Conservation (phyloP, 768 basidiomycete species). For the Sutorius australiensis region DNA sequence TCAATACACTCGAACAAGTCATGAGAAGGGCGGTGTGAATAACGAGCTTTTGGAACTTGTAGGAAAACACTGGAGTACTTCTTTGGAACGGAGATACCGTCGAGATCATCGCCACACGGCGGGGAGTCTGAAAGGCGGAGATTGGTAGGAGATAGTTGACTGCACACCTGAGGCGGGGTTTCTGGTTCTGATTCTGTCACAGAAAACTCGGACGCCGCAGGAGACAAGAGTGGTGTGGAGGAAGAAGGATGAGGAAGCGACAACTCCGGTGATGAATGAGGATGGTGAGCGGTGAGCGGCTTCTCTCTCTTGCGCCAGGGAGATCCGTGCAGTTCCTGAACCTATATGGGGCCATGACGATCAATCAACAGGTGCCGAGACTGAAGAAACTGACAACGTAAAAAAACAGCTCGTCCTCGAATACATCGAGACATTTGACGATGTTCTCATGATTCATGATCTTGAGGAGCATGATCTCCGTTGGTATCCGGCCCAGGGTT, state of each 20-base stretch:
- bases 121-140: slow-evolving; percentile 15
- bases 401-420: slow-evolving; percentile 79
- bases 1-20: slow-evolving; percentile 97
- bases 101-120: slow-evolving; percentile 7
- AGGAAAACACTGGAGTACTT: slow-evolving; percentile 8
- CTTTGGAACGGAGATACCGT: slow-evolving; percentile 6
- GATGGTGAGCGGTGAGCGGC: slow-evolving; percentile 24
- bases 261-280: slow-evolving; percentile 24
- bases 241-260: slow-evolving; percentile 27
- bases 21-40: slow-evolving; percentile 73
- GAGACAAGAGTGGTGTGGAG: slow-evolving; percentile 53
- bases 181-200: slow-evolving; percentile 40
- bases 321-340: slow-evolving; percentile 89
- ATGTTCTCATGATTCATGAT: slow-evolving; percentile 76
- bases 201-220: slow-evolving; percentile 50
- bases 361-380: slow-evolving; percentile 1
- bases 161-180: slow-evolving; percentile 39
- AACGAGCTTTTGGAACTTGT: slow-evolving; percentile 37
- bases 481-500: slow-evolving; percentile 61
- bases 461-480: slow-evolving; percentile 76
- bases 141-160: slow-evolving; percentile 21
- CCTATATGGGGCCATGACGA: slow-evolving; percentile 39
- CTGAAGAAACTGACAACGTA: slow-evolving; percentile 63
- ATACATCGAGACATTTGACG: slow-evolving; percentile 78
- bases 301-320: slow-evolving; percentile 66